A percentile compares a stretch with the other conserved stretches of the same genome.
Conservation (phyloP, 164 flowering plant species). For the Platanus orientalis region DNA sequence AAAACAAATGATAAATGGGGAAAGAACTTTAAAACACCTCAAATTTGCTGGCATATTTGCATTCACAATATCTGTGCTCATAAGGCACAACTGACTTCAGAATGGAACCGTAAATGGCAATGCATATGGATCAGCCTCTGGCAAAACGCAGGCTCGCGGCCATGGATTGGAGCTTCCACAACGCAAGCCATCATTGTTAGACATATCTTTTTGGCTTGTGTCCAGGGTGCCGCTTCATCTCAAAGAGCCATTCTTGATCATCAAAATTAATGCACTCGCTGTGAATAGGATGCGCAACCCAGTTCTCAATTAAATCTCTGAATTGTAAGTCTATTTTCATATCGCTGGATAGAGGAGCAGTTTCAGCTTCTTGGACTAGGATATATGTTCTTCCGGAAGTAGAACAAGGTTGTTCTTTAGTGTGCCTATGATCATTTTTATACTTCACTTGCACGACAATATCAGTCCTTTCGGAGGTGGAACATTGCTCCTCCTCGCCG, state of each 20-base stretch:
- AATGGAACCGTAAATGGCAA: conserved; percentile 40
- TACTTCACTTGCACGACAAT: background rate
- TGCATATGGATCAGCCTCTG: conserved; percentile 29
- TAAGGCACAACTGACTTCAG: conserved; percentile 7
- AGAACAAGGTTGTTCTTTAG: too few species aligned
- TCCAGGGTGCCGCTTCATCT: background rate
- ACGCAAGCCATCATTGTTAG: background rate
- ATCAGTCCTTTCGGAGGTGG: background rate
- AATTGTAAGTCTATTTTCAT: conserved; percentile 3
- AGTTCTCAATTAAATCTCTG: conserved; percentile 22
- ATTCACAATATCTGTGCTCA: too few species aligned
- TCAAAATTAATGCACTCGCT: too few species aligned
- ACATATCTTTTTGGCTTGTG: conserved; percentile 9
- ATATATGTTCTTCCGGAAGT: conserved; percentile 12
- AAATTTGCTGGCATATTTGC: background rate
- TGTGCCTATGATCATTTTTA: too few species aligned
- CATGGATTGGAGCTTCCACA: background rate
- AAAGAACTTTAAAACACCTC: background rate
- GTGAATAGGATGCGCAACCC: too few species aligned
- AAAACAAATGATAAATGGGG: too few species aligned
- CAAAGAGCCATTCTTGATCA: conserved; percentile 39
- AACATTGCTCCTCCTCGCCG: too few species aligned
- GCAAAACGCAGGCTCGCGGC: conserved; percentile 25
- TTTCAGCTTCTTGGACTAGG: background rate
- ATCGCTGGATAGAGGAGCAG: background rate